Conservation (phyloP, 495 filamentous ascomycete species). For the Daldinia decipiens region DNA sequence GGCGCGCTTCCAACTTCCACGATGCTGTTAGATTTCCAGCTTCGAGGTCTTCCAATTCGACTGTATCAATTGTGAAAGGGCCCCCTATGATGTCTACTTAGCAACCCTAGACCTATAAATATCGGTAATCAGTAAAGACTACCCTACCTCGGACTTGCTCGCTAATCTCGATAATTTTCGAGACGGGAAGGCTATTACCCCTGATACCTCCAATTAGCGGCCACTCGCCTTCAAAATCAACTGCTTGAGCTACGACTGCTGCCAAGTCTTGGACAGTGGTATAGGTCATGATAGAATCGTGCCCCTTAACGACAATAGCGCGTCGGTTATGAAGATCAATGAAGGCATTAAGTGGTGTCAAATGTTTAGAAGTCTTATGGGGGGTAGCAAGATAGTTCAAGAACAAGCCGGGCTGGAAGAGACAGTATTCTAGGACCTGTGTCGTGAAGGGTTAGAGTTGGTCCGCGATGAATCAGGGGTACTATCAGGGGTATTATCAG, state of each 20-base stretch:
- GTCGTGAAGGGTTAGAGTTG: slow-evolving; percentile 3
- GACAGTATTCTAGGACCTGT: slow-evolving; percentile 66
- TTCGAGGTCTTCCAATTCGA: slow-evolving; percentile 59
- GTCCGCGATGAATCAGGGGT: too few relatives aligned
- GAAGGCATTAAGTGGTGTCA: slow-evolving; percentile 52
- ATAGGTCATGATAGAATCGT: slow-evolving; percentile 55
- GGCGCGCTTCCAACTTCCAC: slow-evolving; percentile 55
- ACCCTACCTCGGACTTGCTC: slow-evolving; percentile 62
- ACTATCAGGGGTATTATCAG: too few relatives aligned
- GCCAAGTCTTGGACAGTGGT: slow-evolving; percentile 61
- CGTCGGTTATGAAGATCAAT: slow-evolving; percentile 63
- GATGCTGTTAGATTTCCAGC: slow-evolving; percentile 56
- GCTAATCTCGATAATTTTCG: slow-evolving; percentile 57
- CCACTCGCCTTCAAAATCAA: slow-evolving; percentile 67
- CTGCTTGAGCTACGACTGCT: slow-evolving; percentile 57
- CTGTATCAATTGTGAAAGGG: slow-evolving; percentile 56
- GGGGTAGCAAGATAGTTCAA: slow-evolving; percentile 64
- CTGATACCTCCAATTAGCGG: slow-evolving; percentile 63
- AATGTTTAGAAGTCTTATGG: slow-evolving; percentile 60
- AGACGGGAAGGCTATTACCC: slow-evolving; percentile 56
- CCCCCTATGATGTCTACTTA: slow-evolving; percentile 42
- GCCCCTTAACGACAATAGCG: slow-evolving; percentile 60
- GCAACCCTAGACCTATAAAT: slow-evolving; percentile 3
- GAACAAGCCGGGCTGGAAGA: slow-evolving; percentile 68
- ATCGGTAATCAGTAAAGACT: neutral